A percentile compares a stretch with the other conserved stretches of the same genome.
These are phyloP conservation scores for Pseudogymnoascus sp. DNA, from an alignment of 2,329 filamentous ascomycete genomes.

Conservation along the genomic window DNA sequence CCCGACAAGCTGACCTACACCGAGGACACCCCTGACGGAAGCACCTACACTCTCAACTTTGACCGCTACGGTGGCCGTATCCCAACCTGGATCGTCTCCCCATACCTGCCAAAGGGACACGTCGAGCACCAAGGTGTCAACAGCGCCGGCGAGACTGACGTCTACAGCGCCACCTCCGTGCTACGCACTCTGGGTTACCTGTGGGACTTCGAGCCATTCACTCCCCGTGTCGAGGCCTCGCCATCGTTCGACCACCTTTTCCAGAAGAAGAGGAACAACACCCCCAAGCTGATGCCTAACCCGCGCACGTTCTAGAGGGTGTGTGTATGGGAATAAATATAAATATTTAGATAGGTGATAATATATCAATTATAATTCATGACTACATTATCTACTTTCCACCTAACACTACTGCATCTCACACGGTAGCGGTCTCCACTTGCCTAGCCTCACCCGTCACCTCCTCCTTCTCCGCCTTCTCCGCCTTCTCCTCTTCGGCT, in stretches of 20 bases:
- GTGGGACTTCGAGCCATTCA: constrained; percentile 24
- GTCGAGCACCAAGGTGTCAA: constrained; percentile 32
- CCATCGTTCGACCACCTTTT: constrained; percentile 12
- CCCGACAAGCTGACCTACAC: constrained; percentile 32
- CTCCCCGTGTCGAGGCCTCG: constrained; percentile 6
- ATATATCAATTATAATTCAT: background rate
- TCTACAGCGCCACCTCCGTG: constrained; percentile 36
- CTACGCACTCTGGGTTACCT: constrained; percentile 35
- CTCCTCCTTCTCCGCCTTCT: background rate
- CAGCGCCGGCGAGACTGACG: constrained; percentile 22
- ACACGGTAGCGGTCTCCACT: background rate
- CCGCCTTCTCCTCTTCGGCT: background rate
- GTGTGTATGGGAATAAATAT: background rate
- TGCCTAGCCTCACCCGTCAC: background rate
- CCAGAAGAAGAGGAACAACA: background rate
- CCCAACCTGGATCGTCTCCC: constrained; percentile 37
- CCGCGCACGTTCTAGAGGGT: background rate
- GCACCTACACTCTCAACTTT: constrained; percentile 34
- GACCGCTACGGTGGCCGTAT: constrained; percentile 37
- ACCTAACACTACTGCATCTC: background rate
- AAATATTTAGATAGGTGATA: background rate
- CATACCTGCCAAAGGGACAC: constrained; percentile 35
- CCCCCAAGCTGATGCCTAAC: background rate
- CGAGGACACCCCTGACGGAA: constrained; percentile 30
- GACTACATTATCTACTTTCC: background rate